phyloP scores from a whole-genome alignment of 2,329 filamentous ascomycete species.

The Penicillium sp. region DNA sequence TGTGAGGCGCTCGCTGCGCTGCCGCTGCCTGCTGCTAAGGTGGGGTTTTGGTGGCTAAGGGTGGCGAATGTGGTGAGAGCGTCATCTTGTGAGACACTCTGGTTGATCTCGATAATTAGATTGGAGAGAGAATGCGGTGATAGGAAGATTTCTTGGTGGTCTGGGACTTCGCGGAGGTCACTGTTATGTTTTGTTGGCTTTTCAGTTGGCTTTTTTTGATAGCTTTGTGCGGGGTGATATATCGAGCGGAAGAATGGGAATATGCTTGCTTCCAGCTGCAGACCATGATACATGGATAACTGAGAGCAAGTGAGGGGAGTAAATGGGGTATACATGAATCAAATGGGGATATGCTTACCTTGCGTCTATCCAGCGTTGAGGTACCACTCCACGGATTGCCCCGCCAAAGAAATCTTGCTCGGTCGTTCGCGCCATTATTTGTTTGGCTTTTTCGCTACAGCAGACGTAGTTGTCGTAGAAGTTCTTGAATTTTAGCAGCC shows the following conservation, averaged over 20 bases:
- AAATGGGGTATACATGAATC: not conserved
- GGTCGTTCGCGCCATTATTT: slow-evolving; percentile 29
- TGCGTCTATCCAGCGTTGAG: slow-evolving; percentile 41
- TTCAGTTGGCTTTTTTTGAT: too few species aligned
- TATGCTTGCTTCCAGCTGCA: not conserved
- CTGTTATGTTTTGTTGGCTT: too few species aligned
- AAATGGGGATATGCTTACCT: slow-evolving; percentile 31
- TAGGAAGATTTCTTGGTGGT: slow-evolving; percentile 89
- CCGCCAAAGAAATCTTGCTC: slow-evolving; percentile 40
- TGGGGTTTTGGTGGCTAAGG: slow-evolving; percentile 24
- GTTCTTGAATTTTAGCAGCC: too few species aligned
- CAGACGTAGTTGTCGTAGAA: not conserved
- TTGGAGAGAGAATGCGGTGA: slow-evolving; percentile 81
- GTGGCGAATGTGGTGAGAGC: slow-evolving; percentile 29
- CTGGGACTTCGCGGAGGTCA: slow-evolving; percentile 43
- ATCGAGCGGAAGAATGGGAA: not conserved
- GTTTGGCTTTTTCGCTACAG: not conserved
- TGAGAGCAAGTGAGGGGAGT: not conserved
- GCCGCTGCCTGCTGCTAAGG: slow-evolving; percentile 32
- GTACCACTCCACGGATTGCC: slow-evolving; percentile 39
- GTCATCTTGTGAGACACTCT: slow-evolving; percentile 64
- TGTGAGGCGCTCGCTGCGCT: slow-evolving; percentile 51
- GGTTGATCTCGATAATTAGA: slow-evolving; percentile 88
- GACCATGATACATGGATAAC: too few species aligned
- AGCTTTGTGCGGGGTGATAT: not conserved